phyloP scores from a whole-genome alignment of 1,139 yeast genomes.

The Eremothecium sinecaudum region DNA sequence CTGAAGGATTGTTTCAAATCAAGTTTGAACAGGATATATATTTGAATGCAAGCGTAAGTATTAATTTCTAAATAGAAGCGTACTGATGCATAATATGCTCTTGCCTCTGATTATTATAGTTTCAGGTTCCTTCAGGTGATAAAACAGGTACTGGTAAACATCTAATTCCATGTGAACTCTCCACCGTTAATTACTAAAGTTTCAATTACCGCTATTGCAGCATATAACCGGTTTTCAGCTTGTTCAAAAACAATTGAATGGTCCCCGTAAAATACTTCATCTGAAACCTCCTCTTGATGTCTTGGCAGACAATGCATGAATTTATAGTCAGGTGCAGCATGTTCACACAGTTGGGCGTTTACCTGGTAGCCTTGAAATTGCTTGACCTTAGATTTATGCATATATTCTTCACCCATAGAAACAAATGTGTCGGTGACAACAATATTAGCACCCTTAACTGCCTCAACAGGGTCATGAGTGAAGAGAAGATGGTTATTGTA shows the following conservation, averaged over 20 bases:
- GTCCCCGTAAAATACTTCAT: conserved; percentile 80
- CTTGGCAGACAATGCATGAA: conserved; percentile 98
- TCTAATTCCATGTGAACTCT: conserved; percentile 36
- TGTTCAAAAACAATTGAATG: conserved; percentile 84
- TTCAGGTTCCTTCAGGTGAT: too few species aligned
- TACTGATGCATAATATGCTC: too few species aligned
- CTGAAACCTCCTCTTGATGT: conserved; percentile 87
- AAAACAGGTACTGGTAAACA: too few species aligned
- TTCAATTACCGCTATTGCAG: conserved; percentile 91
- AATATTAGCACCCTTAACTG: conserved; percentile 65
- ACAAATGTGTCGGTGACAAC: conserved; percentile 97
- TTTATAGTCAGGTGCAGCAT: conserved; percentile 63
- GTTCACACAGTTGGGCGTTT: conserved; percentile 49
- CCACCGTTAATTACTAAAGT: conserved; percentile 83
- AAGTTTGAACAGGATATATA: neutral
- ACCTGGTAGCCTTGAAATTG: conserved; percentile 86
- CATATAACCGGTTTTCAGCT: conserved; percentile 92
- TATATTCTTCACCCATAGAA: conserved; percentile 94
- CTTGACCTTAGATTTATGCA: conserved; percentile 57
- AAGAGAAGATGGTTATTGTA: conserved; percentile 49
- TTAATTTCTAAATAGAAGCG: too few species aligned
- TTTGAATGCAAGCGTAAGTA: neutral
- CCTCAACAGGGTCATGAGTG: conserved; percentile 64
- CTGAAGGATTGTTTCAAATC: neutral
- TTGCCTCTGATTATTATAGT: too few species aligned